Percentiles rank a stretch among this genome's conserved stretches.
These are phyloP conservation scores for Drosera capensis DNA, from an alignment of 148 eudicot genomes.

Conservation along the genomic window DNA sequence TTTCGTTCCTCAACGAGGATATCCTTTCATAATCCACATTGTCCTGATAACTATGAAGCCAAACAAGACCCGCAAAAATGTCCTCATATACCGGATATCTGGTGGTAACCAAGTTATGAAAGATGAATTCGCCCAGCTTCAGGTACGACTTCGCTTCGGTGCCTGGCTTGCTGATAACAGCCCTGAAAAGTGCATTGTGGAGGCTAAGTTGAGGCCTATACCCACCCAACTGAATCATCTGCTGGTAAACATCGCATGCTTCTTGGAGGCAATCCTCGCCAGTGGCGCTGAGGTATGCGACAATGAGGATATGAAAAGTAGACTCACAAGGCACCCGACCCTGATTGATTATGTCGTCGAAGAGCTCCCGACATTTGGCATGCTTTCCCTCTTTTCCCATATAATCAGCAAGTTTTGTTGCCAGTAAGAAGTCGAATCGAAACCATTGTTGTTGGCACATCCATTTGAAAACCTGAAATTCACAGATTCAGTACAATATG, in stretches of 20 bases:
- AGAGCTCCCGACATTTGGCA: constrained; percentile 65
- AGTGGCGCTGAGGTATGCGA: constrained; percentile 72
- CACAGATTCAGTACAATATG: background rate
- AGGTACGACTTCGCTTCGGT: constrained; percentile 45
- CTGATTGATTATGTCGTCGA: constrained; percentile 69
- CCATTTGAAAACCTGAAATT: constrained; percentile 77
- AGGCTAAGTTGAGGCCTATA: constrained; percentile 74
- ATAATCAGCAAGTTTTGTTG: constrained; percentile 82
- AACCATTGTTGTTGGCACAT: constrained; percentile 87
- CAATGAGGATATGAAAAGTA: constrained; percentile 65
- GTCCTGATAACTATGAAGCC: constrained; percentile 97
- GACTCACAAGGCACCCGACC: constrained; percentile 85
- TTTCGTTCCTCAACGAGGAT: constrained; percentile 38
- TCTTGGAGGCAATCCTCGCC: constrained; percentile 40
- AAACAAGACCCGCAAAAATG: constrained; percentile 70
- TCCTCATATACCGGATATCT: constrained; percentile 62
- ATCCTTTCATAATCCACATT: constrained; percentile 54
- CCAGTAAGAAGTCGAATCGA: constrained; percentile 73
- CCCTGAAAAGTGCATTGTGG: constrained; percentile 77
- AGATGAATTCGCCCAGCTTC: constrained; percentile 78
- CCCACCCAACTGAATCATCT: constrained; percentile 83
- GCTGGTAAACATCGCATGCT: constrained; percentile 74
- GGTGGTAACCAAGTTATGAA: constrained; percentile 46
- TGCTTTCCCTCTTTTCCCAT: constrained; percentile 68
- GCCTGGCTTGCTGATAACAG: constrained; percentile 51